Conservation (phyloP, 2,329 filamentous ascomycete species). For the Penicillium sp. region DNA sequence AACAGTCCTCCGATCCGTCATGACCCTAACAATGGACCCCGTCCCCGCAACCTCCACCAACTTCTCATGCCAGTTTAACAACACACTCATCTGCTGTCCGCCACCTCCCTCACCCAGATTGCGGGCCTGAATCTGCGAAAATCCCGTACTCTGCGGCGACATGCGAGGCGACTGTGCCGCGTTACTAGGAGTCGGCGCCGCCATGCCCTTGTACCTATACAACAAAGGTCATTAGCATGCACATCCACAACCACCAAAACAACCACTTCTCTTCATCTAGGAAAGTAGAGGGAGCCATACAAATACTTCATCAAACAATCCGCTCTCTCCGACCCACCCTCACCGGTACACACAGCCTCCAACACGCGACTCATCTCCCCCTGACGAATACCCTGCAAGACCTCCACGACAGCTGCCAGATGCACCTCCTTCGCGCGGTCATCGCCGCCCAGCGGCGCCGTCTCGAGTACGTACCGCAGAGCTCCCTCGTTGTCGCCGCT, state of each 20-base stretch:
- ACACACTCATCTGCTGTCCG: constrained; percentile 85
- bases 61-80: constrained; percentile 98
- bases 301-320: constrained; percentile 98
- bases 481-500: constrained; percentile 83
- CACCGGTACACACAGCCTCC: constrained; percentile 65
- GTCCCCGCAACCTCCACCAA: constrained; percentile 85
- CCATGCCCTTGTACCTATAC: constrained; percentile 82
- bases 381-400: constrained; percentile 90
- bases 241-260: background rate
- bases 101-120: constrained; percentile 57
- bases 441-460: constrained; percentile 58
- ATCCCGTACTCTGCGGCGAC: constrained; percentile 73
- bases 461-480: constrained; percentile 72
- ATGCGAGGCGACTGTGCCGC: constrained; percentile 44
- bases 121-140: constrained; percentile 64
- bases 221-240: constrained; percentile 6
- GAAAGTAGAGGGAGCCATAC: too few relatives aligned
- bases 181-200: constrained; percentile 31
- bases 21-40: constrained; percentile 85
- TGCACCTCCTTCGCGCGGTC: constrained; percentile 64
- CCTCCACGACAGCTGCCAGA: constrained; percentile 78
- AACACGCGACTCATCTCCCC: constrained; percentile 89
- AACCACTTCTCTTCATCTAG: too few relatives aligned
- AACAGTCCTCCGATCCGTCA: constrained; percentile 92
- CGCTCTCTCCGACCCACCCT: constrained; percentile 72